A percentile compares a stretch with the other conserved stretches of the same genome.
Conservation (phyloP, 208 protist species). For the Histomonas meleagridis region DNA sequence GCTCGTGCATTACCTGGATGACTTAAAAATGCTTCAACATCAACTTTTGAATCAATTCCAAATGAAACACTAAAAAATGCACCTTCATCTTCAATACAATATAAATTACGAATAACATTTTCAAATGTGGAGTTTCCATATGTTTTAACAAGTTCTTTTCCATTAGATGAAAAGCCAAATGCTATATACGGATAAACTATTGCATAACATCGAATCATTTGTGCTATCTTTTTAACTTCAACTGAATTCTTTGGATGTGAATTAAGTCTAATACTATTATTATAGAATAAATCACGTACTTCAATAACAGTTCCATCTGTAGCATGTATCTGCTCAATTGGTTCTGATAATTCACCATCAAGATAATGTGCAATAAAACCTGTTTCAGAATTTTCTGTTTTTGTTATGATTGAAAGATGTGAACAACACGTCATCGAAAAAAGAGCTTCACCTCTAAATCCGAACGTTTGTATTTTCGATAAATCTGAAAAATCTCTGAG, state of each 20-base stretch:
- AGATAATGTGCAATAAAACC: not conserved
- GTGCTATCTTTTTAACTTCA: not conserved
- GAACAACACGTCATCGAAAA: conserved; percentile 60
- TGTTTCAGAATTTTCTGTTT: not conserved
- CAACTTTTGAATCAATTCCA: not conserved
- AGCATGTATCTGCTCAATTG: not conserved
- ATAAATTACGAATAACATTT: not conserved
- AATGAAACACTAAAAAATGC: not conserved
- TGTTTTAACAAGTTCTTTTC: not conserved
- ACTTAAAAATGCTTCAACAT: not conserved
- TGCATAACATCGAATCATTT: not conserved
- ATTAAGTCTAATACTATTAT: not conserved
- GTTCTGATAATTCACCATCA: not conserved
- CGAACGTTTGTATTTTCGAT: conserved; percentile 62
- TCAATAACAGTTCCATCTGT: conserved; percentile 10
- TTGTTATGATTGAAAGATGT: conserved; percentile 10
- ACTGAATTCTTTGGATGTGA: not conserved
- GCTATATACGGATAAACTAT: conserved; percentile 6
- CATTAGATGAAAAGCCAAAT: not conserved
- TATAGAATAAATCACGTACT: conserved; percentile 26
- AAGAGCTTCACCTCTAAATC: conserved; percentile 90
- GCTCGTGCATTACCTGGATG: not conserved
- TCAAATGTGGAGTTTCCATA: not conserved
- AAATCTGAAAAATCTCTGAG: conserved; percentile 61
- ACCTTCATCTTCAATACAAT: not conserved